phyloP scores from a whole-genome alignment of 352 stramenopile genomes.

The Elongisporangium anandrum region DNA sequence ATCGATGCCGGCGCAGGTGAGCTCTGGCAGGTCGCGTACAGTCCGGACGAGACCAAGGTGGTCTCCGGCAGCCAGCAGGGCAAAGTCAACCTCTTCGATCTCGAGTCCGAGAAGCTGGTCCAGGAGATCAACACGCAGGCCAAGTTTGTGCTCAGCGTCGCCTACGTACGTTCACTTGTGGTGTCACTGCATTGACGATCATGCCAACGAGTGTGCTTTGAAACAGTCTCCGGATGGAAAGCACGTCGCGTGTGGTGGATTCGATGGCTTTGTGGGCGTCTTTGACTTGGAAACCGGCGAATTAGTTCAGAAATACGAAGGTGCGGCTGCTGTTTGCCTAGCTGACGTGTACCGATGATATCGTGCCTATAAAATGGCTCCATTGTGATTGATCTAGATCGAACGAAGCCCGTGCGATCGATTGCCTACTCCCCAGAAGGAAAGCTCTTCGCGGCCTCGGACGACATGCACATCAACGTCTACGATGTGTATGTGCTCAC shows the following conservation, averaged over 20 bases:
- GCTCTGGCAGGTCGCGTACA: conserved; percentile 86
- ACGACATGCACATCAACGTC: conserved; percentile 91
- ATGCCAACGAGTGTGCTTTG: neutral
- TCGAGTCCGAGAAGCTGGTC: conserved; percentile 74
- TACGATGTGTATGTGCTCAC: conserved; percentile 86
- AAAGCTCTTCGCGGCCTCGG: conserved; percentile 84
- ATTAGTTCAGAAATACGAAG: conserved; percentile 85
- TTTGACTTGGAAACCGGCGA: conserved; percentile 78
- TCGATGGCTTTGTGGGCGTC: conserved; percentile 82
- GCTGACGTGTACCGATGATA: no score
- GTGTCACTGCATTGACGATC: conserved; percentile 3
- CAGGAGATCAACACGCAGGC: conserved; percentile 65
- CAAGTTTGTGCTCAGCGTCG: conserved; percentile 78
- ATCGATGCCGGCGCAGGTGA: conserved; percentile 85
- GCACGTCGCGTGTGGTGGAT: conserved; percentile 74
- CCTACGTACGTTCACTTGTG: conserved; percentile 44
- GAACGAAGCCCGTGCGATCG: conserved; percentile 85
- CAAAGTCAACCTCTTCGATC: conserved; percentile 86
- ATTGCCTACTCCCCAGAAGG: conserved; percentile 82
- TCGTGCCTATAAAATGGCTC: no score
- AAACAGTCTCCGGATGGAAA: conserved; percentile 74
- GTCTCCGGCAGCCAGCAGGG: conserved; percentile 79
- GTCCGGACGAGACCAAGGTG: conserved; percentile 74
- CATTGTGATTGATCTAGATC: conserved; percentile 52
- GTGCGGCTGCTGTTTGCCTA: conserved; percentile 12